These are phyloP conservation scores for Myriangium duriaei DNA, from an alignment of 2,329 filamentous ascomycete genomes.

Conservation along the genomic window DNA sequence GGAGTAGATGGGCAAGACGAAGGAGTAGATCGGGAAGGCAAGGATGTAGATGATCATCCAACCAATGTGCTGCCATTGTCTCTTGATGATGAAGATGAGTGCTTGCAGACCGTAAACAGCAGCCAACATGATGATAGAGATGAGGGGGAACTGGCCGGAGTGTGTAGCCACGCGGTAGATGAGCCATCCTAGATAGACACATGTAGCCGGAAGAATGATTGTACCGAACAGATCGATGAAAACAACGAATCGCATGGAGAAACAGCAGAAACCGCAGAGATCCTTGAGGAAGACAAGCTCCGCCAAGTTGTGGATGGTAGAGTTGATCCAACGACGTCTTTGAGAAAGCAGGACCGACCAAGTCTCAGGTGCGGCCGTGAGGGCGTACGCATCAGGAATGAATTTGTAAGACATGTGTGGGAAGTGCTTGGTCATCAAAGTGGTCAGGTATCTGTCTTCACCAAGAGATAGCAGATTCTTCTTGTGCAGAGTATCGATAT, in stretches of 20 bases:
- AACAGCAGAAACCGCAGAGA: slow-evolving; percentile 97
- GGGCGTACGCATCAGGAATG: slow-evolving; percentile 80
- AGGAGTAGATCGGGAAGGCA: slow-evolving; percentile 90
- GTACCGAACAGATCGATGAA: slow-evolving; percentile 90
- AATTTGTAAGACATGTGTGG: slow-evolving; percentile 95
- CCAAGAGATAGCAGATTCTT: slow-evolving; percentile 88
- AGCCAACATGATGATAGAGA: slow-evolving; percentile 80
- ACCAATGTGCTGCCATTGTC: slow-evolving; percentile 95
- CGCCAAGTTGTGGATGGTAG: slow-evolving; percentile 89
- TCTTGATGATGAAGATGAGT: slow-evolving; percentile 89
- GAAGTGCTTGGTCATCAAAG: slow-evolving; percentile 96
- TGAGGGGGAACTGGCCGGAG: slow-evolving; percentile 64
- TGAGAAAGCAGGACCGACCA: slow-evolving; percentile 96
- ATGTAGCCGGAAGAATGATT: slow-evolving; percentile 80
- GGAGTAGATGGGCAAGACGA: slow-evolving; percentile 84
- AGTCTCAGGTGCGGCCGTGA: slow-evolving; percentile 84
- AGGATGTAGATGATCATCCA: slow-evolving; percentile 99
- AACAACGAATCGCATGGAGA: slow-evolving; percentile 94
- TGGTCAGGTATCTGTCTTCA: slow-evolving; percentile 95
- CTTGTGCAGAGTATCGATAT: slow-evolving; percentile 88
- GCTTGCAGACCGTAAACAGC: slow-evolving; percentile 92
- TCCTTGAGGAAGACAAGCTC: slow-evolving; percentile 85
- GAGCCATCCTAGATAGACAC: slow-evolving; percentile 73
- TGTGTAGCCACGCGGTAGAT: slow-evolving; percentile 64
- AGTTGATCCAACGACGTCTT: slow-evolving; percentile 98